Evolutionary conservation across 2,329 filamentous ascomycete species (phyloP).

Genomic region (Byssoonygena ceratinophila): DNA sequence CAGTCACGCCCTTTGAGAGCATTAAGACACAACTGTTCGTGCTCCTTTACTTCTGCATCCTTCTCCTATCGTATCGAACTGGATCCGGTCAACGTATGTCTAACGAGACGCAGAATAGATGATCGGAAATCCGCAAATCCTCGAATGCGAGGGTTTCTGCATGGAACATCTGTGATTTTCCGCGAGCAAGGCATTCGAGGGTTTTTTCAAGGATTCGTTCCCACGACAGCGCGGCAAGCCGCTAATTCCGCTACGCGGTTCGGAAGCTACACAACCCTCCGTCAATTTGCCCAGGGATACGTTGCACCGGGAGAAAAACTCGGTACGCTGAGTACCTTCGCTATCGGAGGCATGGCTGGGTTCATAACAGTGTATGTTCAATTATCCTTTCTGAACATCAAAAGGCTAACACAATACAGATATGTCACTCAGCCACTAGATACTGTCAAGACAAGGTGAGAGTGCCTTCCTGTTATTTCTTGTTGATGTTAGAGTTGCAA

Average conservation of each 20-base stretch:
- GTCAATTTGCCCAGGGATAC: slow-evolving; percentile 84
- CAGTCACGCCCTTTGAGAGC: slow-evolving; percentile 92
- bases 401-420: slow-evolving; percentile 21
- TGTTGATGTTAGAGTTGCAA: background rate
- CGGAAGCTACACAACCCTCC: slow-evolving; percentile 77
- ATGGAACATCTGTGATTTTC: slow-evolving; percentile 77
- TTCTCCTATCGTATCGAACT: background rate
- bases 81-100: background rate
- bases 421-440: slow-evolving; percentile 61
- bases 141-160: slow-evolving; percentile 80
- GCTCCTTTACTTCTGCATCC: slow-evolving; percentile 6
- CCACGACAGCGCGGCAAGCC: slow-evolving; percentile 86
- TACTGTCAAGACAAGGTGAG: slow-evolving; percentile 74
- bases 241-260: slow-evolving; percentile 91
- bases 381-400: slow-evolving; percentile 2
- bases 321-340: slow-evolving; percentile 76
- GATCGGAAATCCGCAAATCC: slow-evolving; percentile 80
- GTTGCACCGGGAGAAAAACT: slow-evolving; percentile 91
- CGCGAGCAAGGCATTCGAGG: slow-evolving; percentile 78
- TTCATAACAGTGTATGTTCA: slow-evolving; percentile 72
- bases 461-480: too few species aligned
- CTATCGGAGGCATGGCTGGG: slow-evolving; percentile 77
- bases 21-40: slow-evolving; percentile 87
- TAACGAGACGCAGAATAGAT: slow-evolving; percentile 58
- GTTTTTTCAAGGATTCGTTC: slow-evolving; percentile 95